Evolutionary conservation across 495 filamentous ascomycete species (phyloP).

Genomic region (Aspergillus avenaceus): DNA sequence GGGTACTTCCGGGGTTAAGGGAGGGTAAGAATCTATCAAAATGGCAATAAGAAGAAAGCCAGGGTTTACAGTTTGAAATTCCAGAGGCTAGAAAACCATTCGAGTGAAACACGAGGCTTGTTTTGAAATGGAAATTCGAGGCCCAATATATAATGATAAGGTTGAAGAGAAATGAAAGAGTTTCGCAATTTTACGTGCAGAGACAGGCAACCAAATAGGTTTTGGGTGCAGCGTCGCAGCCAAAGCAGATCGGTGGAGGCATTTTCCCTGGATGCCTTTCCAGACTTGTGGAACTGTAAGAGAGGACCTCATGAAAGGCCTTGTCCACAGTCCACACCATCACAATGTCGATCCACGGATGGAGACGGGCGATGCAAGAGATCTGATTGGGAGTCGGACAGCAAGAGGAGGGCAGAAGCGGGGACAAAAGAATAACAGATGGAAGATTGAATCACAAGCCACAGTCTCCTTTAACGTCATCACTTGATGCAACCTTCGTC

Average conservation of each 20-base stretch:
- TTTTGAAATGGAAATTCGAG: neutral
- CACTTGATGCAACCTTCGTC: neutral
- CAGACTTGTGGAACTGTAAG: neutral
- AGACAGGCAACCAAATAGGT: slow-evolving; percentile 20
- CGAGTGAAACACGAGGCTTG: neutral
- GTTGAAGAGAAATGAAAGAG: slow-evolving; percentile 2
- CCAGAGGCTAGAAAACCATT: neutral
- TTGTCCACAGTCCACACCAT: slow-evolving; percentile 1
- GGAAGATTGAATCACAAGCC: neutral
- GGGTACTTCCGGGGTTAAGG: neutral
- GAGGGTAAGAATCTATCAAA: neutral
- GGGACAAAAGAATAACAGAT: neutral
- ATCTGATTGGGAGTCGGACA: slow-evolving; percentile 4
- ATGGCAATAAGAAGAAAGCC: neutral
- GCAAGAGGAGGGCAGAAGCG: neutral
- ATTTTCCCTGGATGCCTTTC: slow-evolving; percentile 1
- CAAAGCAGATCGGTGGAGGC: slow-evolving; percentile 5
- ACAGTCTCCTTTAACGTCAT: neutral
- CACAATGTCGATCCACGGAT: slow-evolving; percentile 16
- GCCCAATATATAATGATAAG: neutral
- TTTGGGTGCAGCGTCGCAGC: no score
- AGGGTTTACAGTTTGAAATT: neutral
- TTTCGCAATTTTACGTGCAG: neutral
- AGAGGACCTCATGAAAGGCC: neutral
- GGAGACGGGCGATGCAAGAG: slow-evolving; percentile 3